These are phyloP conservation scores for Diaporthe helianthi DNA, from an alignment of 2,329 filamentous ascomycete species.

Conservation along the genomic window DNA sequence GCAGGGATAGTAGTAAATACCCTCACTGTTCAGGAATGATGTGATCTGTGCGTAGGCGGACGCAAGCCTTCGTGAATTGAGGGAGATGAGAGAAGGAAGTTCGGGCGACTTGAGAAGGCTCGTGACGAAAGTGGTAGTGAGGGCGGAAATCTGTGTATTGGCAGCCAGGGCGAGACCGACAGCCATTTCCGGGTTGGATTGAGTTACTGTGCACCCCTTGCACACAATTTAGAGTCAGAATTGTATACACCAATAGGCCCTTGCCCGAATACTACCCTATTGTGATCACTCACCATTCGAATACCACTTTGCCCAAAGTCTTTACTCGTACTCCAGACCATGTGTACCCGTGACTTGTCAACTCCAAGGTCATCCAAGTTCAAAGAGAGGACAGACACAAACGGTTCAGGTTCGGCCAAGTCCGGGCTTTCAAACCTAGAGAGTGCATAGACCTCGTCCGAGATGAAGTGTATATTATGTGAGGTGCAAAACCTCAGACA, in stretches of 20 bases:
- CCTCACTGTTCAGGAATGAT: not conserved
- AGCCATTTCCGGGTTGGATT: not conserved
- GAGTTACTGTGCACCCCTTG: not conserved
- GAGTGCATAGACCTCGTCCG: slow-evolving; percentile 10
- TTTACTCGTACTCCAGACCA: slow-evolving; percentile 3
- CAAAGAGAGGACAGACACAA: not conserved
- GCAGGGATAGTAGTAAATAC: not conserved
- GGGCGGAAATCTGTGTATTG: not conserved
- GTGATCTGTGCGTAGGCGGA: not conserved
- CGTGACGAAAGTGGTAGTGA: not conserved
- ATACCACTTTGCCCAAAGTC: not conserved
- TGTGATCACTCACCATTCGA: too few species aligned
- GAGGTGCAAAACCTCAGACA: not conserved
- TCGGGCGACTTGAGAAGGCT: not conserved
- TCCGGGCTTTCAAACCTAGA: not conserved
- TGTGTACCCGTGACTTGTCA: not conserved
- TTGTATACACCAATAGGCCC: too few species aligned
- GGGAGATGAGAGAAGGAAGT: not conserved
- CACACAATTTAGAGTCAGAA: too few species aligned
- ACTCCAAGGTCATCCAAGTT: not conserved
- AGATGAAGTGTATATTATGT: slow-evolving; percentile 5
- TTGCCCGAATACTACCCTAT: too few species aligned
- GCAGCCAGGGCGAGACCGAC: not conserved
- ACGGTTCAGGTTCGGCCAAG: not conserved
- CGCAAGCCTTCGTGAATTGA: not conserved